phyloP scores from a whole-genome alignment of 23 red algal genomes.

The Cyanidioschyzon merolae region DNA sequence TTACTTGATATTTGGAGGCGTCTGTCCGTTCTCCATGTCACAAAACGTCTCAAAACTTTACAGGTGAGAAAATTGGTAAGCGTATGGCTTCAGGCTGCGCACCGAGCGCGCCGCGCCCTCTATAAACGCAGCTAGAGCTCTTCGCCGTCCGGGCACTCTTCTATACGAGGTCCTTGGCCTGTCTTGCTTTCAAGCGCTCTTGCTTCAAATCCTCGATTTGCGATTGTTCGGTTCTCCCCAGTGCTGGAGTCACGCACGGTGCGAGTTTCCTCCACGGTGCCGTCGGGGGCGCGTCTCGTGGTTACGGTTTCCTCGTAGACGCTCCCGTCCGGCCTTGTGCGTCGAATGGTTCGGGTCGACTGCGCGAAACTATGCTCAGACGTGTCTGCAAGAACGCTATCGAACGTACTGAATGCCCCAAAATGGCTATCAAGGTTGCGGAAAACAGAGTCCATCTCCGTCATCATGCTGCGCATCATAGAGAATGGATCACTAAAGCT shows the following conservation, averaged over 20 bases:
- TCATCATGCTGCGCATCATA: not conserved
- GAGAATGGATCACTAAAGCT: slow-evolving; percentile 3
- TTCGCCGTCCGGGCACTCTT: slow-evolving; percentile 2
- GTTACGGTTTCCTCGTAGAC: slow-evolving; percentile 17
- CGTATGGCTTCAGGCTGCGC: no score
- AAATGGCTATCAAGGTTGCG: not conserved
- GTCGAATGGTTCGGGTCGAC: slow-evolving; percentile 5
- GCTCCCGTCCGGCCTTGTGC: not conserved
- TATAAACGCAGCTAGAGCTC: not conserved
- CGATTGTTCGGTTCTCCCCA: not conserved
- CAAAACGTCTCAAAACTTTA: no score
- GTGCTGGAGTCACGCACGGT: slow-evolving; percentile 8
- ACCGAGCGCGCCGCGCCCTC: no score
- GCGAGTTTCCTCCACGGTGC: not conserved
- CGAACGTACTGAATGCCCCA: not conserved
- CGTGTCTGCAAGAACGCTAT: not conserved
- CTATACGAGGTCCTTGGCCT: not conserved
- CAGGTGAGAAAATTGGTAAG: no score
- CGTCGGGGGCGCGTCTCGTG: not conserved
- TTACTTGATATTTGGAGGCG: no score
- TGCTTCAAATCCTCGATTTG: not conserved
- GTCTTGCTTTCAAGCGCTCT: not conserved
- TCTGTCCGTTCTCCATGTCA: no score
- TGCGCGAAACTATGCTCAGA: not conserved
- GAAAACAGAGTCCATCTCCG: slow-evolving; percentile 6